A percentile compares a stretch with the other conserved stretches of the same genome.
phyloP scores from a whole-genome alignment of 225 moss, liverwort and hornwort species.

The Physcomitrium patens region DNA sequence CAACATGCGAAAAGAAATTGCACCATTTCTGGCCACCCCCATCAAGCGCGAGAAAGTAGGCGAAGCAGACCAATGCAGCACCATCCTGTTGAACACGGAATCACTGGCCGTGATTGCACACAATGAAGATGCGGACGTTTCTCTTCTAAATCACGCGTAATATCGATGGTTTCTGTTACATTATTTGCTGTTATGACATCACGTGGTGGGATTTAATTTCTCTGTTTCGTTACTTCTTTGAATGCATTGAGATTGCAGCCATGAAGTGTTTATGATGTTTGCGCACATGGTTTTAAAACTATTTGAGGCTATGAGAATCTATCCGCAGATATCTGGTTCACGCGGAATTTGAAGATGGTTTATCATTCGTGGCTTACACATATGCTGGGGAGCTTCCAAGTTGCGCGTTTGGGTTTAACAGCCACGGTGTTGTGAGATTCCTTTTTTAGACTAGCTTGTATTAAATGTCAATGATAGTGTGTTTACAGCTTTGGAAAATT shows the following conservation, averaged over 20 bases:
- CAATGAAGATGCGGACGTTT: constrained; percentile 79
- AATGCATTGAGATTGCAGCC: background rate
- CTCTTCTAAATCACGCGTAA: constrained; percentile 67
- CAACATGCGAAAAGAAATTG: constrained; percentile 74
- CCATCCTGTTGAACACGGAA: constrained; percentile 65
- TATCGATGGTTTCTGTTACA: background rate
- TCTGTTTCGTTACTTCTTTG: background rate
- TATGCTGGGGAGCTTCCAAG: constrained; percentile 88
- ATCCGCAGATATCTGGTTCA: constrained; percentile 71
- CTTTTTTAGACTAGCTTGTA: background rate
- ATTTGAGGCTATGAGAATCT: background rate
- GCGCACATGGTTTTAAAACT: background rate
- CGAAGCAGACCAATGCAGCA: constrained; percentile 81
- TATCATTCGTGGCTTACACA: constrained; percentile 74
- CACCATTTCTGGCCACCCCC: constrained; percentile 62
- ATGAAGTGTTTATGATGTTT: background rate
- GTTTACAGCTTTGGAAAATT: background rate
- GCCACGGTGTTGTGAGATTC: constrained; percentile 65
- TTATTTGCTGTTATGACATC: background rate
- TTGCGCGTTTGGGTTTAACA: constrained; percentile 89
- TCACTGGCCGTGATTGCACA: constrained; percentile 72
- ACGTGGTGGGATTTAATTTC: background rate
- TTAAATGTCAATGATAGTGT: background rate
- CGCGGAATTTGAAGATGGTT: constrained; percentile 52
- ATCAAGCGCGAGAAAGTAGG: constrained; percentile 34